phyloP scores from a whole-genome alignment of 1,284 basidiomycete genomes.

The Cryptococcus sp. region DNA sequence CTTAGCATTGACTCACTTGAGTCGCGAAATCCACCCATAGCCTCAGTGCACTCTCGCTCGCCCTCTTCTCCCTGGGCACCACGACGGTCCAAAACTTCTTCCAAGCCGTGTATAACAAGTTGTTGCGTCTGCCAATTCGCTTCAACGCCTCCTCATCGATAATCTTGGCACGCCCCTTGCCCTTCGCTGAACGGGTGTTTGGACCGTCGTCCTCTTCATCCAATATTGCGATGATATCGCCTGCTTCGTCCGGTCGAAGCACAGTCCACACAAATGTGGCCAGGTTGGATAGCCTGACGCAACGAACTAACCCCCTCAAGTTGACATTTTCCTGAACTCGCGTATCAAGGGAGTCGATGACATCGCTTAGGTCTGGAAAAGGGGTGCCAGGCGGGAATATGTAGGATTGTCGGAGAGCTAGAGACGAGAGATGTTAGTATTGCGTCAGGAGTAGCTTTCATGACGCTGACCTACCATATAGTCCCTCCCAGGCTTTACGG shows the following conservation, averaged over 20 bases:
- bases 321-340: conserved; percentile 12
- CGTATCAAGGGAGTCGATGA: conserved; percentile 18
- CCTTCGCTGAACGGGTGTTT: conserved; percentile 2
- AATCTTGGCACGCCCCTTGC: conserved; percentile 5
- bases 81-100: conserved; percentile 36
- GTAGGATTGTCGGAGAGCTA: conserved; percentile 25
- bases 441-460: background rate
- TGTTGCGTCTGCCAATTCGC: conserved; percentile 24
- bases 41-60: conserved; percentile 20
- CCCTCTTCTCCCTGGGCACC: conserved; percentile 19
- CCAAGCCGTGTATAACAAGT: conserved; percentile 30
- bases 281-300: conserved; percentile 30
- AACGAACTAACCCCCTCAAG: conserved; percentile 6
- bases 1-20: conserved; percentile 22
- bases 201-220: conserved; percentile 3
- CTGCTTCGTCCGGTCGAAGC: conserved; percentile 31
- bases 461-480: conserved; percentile 21
- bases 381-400: conserved; percentile 26
- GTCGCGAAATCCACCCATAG: conserved; percentile 42
- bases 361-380: conserved; percentile 20
- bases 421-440: background rate
- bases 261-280: conserved; percentile 34
- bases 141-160: background rate
- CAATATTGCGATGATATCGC: conserved; percentile 5
- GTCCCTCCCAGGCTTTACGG: conserved; percentile 20